Evolutionary conservation across 108 stramenopile species (phyloP), one percentile per base, ranked within the genome.

Genomic region (Fragilaria crotonensis): DNA sequence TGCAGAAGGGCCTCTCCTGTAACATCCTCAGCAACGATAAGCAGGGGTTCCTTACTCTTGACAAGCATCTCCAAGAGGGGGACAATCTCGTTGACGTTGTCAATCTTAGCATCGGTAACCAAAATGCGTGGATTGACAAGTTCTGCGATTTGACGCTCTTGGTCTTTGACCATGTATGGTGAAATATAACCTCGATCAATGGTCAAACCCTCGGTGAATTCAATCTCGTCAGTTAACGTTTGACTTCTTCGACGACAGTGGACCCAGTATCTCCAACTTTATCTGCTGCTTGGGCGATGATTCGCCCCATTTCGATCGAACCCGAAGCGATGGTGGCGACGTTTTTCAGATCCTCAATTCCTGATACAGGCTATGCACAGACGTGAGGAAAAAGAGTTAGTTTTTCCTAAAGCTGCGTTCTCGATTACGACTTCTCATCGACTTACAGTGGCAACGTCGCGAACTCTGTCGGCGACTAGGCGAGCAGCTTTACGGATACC

Each of bases 91-190:
- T 95, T 92, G 62, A 96, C 95, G 64, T 83, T 73, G 63, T 93
- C 89, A 54, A 97, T 93, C 75, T 95, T 96, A 59, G 89, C 81
- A 71, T 97, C 95, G 18, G 97, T 97, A n/a, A 96, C 94, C 30
- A 97, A 73, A 51, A 97, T 67, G 28, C 75, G 71, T 30, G 89
- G 89, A 59, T 78, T 67, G 48, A 83, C 62, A 31, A 93, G 74
- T 62, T 97, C 94, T 58, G 88, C 91, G 48, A 95, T 70, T 64
- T 96, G 95, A 62, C 97, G 90, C 72, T 96, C 94, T 60, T 96
- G 87, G 70, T 97, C 97, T 74, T 95, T 97, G 62, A 97, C 94
- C 22, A 97, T 82, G 80, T 97, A 97, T 48, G 96, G 96, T n/a
- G 90, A 93, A 50, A 97, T 79, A 78, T 84, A 97, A 30, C 97